A percentile compares a stretch with the other conserved stretches of the same genome.
phyloP scores from a whole-genome alignment of 176 grass and related monocot species.

The Hyparrhenia diplandra region DNA sequence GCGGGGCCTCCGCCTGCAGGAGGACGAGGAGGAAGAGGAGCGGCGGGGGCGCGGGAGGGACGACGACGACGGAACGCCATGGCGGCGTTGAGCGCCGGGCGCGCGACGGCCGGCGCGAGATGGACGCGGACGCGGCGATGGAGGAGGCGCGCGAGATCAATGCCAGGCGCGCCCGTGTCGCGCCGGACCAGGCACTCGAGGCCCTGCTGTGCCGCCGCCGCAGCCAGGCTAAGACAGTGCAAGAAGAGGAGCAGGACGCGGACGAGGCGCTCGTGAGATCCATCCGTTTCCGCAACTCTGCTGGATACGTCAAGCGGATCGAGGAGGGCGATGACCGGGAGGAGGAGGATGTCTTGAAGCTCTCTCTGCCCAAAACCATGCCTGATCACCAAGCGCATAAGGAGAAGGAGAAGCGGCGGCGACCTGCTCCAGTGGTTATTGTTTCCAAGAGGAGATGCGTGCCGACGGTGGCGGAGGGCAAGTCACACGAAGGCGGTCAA shows the following conservation, averaged over 20 bases:
- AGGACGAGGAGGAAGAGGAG: too few relatives aligned
- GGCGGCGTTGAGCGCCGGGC: neutral
- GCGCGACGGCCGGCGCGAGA: neutral
- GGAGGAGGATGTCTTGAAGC: neutral
- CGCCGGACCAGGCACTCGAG: neutral
- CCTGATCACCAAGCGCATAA: neutral
- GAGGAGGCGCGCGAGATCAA: slow-evolving; percentile 7
- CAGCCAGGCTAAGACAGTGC: neutral
- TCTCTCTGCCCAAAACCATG: neutral
- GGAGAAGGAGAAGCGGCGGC: neutral
- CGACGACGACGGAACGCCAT: neutral
- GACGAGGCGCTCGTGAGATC: slow-evolving; percentile 6
- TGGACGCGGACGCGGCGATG: neutral
- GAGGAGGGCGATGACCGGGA: neutral
- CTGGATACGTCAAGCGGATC: neutral
- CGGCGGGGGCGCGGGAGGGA: too few relatives aligned
- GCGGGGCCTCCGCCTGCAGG: neutral
- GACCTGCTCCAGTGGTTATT: neutral
- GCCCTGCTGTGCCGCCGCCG: neutral
- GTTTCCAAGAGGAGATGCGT: neutral
- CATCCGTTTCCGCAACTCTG: neutral
- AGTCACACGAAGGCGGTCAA: neutral
- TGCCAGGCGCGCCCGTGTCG: neutral
- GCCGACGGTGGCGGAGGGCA: neutral
- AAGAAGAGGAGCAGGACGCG: neutral